phyloP scores from a whole-genome alignment of 1,139 yeast genomes.

The Meyerozyma carpophila region DNA sequence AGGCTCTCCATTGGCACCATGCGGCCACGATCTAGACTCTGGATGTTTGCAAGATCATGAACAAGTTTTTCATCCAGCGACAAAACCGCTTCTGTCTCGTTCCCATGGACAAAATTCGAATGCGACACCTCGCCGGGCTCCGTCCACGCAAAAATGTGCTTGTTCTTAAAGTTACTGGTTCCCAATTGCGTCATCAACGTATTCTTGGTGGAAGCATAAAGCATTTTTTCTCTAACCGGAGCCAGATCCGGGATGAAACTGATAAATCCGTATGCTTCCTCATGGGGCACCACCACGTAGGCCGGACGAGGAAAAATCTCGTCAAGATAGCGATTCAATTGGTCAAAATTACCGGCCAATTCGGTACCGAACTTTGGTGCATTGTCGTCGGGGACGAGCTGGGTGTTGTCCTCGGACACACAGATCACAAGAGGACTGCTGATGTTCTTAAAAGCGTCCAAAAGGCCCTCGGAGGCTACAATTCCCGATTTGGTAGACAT shows the following conservation, averaged over 20 bases:
- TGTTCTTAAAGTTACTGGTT: slow-evolving; percentile 51
- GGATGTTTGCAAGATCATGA: slow-evolving; percentile 38
- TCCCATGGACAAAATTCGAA: slow-evolving; percentile 39
- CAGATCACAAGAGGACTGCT: slow-evolving; percentile 28
- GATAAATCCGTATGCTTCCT: slow-evolving; percentile 48
- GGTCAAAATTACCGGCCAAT: slow-evolving; percentile 30
- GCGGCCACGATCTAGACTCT: slow-evolving; percentile 23
- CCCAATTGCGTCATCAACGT: slow-evolving; percentile 72
- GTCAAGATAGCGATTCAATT: slow-evolving; percentile 27
- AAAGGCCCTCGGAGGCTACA: slow-evolving; percentile 41
- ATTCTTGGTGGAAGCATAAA: slow-evolving; percentile 86
- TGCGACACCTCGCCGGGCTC: slow-evolving; percentile 53
- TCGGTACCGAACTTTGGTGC: slow-evolving; percentile 24
- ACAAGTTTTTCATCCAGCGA: slow-evolving; percentile 59
- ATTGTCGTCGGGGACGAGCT: slow-evolving; percentile 34
- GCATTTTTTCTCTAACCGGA: slow-evolving; percentile 80
- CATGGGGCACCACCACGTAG: slow-evolving; percentile 48
- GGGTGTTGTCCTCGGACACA: slow-evolving; percentile 41
- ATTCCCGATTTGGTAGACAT: slow-evolving; percentile 78
- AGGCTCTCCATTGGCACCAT: slow-evolving; percentile 32
- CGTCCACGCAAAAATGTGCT: slow-evolving; percentile 51
- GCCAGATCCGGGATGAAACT: slow-evolving; percentile 87
- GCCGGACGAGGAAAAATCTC: slow-evolving; percentile 46
- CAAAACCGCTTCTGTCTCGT: slow-evolving; percentile 35
- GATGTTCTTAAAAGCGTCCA: slow-evolving; percentile 25